These are phyloP conservation scores for Endothia cerciana DNA, from an alignment of 2,329 filamentous ascomycete genomes.

Conservation along the genomic window DNA sequence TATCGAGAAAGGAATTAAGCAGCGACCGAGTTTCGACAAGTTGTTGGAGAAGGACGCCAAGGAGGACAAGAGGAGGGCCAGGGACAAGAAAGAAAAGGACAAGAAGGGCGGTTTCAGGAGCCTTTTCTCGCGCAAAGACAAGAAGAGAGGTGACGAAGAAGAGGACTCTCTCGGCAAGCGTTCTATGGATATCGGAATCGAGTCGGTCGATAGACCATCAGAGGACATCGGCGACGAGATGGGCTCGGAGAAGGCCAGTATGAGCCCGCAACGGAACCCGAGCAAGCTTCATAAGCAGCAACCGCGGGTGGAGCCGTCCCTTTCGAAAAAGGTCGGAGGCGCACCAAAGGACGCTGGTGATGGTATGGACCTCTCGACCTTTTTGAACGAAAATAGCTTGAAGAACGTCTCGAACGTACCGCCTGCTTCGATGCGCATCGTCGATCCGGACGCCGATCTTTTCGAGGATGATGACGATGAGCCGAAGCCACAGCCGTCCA, in stretches of 20 bases:
- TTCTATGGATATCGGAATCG: slow-evolving; percentile 59
- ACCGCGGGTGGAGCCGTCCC: slow-evolving; percentile 53
- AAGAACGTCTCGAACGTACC: slow-evolving; percentile 61
- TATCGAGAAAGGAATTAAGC: slow-evolving; percentile 50
- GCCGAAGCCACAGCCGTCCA: slow-evolving; percentile 38
- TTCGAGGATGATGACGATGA: slow-evolving; percentile 34
- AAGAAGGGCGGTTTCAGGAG: slow-evolving; percentile 63
- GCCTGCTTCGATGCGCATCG: slow-evolving; percentile 60
- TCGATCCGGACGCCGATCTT: slow-evolving; percentile 57
- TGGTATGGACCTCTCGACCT: slow-evolving; percentile 47
- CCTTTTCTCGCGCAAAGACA: slow-evolving; percentile 66
- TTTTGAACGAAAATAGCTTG: slow-evolving; percentile 47
- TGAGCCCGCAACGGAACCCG: slow-evolving; percentile 33
- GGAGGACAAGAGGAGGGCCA: slow-evolving; percentile 76
- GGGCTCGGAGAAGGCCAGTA: slow-evolving; percentile 15
- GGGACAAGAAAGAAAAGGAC: slow-evolving; percentile 74
- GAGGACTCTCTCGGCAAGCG: slow-evolving; percentile 65
- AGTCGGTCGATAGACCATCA: slow-evolving; percentile 49
- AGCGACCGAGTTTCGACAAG: slow-evolving; percentile 72
- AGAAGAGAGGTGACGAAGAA: slow-evolving; percentile 61
- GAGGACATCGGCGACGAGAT: slow-evolving; percentile 37
- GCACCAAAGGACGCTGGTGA: slow-evolving; percentile 35
- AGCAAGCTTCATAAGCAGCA: slow-evolving; percentile 75
- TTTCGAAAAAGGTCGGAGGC: slow-evolving; percentile 45
- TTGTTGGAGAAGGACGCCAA: slow-evolving; percentile 67